Conservation (phyloP, 2,329 filamentous ascomycete species). For the Amauroascus verrucosus region DNA sequence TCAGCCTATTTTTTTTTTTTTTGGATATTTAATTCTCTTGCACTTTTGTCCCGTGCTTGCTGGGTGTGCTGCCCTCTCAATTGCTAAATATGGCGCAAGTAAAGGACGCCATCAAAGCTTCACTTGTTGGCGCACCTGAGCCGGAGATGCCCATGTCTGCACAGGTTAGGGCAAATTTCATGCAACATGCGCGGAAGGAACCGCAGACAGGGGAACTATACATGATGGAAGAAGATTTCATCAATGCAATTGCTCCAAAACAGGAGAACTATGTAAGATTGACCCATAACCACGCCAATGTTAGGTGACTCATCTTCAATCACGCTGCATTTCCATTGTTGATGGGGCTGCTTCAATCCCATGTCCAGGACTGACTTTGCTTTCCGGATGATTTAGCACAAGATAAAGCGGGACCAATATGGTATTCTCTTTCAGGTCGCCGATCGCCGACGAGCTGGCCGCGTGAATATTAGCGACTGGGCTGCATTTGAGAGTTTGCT, state of each 20-base stretch:
- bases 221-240: slow-evolving; percentile 78
- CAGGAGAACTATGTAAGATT: slow-evolving; percentile 78
- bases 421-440: slow-evolving; percentile 85
- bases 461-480: slow-evolving; percentile 76
- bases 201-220: slow-evolving; percentile 63
- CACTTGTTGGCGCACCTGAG: slow-evolving; percentile 53
- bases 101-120: slow-evolving; percentile 68
- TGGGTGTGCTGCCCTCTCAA: background rate
- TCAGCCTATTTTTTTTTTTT: no score
- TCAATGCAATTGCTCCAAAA: slow-evolving; percentile 76
- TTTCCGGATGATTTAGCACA: slow-evolving; percentile 54
- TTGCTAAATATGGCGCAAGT: slow-evolving; percentile 39
- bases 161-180: slow-evolving; percentile 66
- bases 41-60: background rate
- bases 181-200: slow-evolving; percentile 65
- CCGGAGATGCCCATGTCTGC: slow-evolving; percentile 55
- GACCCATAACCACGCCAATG: slow-evolving; percentile 18
- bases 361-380: slow-evolving; percentile 3
- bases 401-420: slow-evolving; percentile 95
- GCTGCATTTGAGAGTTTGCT: slow-evolving; percentile 88
- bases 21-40: background rate
- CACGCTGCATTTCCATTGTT: background rate
- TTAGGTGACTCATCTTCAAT: background rate
- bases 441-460: slow-evolving; percentile 64
- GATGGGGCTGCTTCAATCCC: background rate